Base-by-base conservation (phyloP, 768 basidiomycete genomes). In the Leccinum subtestaceum region DNA sequence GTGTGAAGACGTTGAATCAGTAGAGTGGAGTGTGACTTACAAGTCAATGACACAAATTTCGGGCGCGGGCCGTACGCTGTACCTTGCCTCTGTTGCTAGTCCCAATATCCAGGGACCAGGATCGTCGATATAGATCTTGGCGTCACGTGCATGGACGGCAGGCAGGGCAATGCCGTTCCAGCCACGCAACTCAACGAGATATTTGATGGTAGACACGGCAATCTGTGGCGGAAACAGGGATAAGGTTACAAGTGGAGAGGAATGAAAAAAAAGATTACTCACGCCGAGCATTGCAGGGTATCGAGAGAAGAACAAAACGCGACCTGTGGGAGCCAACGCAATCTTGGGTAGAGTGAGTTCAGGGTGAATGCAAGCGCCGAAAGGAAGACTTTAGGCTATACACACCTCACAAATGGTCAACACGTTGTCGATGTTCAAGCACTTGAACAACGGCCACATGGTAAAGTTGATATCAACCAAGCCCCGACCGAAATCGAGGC, bases 21-120 rank as follows among this genome's bases (percentile, higher is more conserved):
- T 4, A 38, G 40, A 9, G 23, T 43, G 11, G 53, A 45, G 43
- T 29, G 21, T 60, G 52, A 80, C 85, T 72, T 78, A 94, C 84
- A 96, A 74, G 73, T 96, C 93, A 64, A 91, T 86, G 45, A 97
- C 79, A 68, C 91, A 93, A 32, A 95, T 87, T 69, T 98, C 96
- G 0, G 89, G 78, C 2, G 86, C 77, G 9, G 88, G 82, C 27
- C 88, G 80, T 19, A 93, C 78, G 63, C 89, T 83, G 70, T 93
- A 89, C 59, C 92, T 81, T 8, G 90, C 88, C 69, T 95, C 89
- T 2, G 91, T 91, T 11, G 92, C 85, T 40, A 96, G 79, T 36
- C 92, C 95, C 72, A 98, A 84, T 66, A 98, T 94, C 87, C 93
- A 98, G 60, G 96, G 96, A 34, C 95, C 95, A 46, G 95, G 93